Evolutionary conservation across 495 filamentous ascomycete species (phyloP).

Genomic region (Aspergillus mulundensis): DNA sequence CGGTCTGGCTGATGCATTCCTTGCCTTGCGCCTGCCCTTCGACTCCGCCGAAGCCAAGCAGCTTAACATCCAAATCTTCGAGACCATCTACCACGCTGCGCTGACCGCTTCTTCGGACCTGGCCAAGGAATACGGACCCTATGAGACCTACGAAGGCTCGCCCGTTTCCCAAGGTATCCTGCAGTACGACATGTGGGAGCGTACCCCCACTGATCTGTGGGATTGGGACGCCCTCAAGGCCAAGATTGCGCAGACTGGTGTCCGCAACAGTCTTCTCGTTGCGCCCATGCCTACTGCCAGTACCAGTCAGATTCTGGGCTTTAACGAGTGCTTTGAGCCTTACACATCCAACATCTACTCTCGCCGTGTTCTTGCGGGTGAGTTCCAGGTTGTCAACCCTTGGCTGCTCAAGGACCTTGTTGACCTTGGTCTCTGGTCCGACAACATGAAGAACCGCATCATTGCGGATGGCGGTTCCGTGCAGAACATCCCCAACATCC

Average conservation of each 20-base stretch:
- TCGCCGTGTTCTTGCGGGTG: constrained; percentile 93
- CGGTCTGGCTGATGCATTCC: constrained; percentile 97
- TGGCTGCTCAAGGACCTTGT: constrained; percentile 98
- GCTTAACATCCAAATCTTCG: constrained; percentile 97
- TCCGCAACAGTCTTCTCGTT: constrained; percentile 90
- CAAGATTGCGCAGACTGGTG: constrained; percentile 83
- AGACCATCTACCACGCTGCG: constrained; percentile 98
- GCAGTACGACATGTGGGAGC: constrained; percentile 98
- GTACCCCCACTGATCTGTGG: constrained; percentile 90
- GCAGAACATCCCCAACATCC: constrained; percentile 94
- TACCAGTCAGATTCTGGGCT: constrained; percentile 93
- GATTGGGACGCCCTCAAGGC: constrained; percentile 90
- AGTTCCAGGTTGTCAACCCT: constrained; percentile 99
- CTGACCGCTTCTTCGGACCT: constrained; percentile 84
- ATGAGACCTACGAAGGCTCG: constrained; percentile 87
- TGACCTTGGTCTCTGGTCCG: constrained; percentile 96
- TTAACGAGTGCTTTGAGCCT: constrained; percentile 99
- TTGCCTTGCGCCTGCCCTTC: constrained; percentile 93
- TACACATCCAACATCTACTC: constrained; percentile 99
- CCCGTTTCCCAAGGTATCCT: constrained; percentile 93
- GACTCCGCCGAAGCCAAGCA: constrained; percentile 90
- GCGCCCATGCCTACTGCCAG: constrained; percentile 97
- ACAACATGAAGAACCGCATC: constrained; percentile 99
- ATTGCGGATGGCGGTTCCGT: constrained; percentile 95
- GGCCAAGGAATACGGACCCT: constrained; percentile 76